Evolutionary conservation across 768 basidiomycete genomes (phyloP).

Genomic region (Leccinum rimulosum): DNA sequence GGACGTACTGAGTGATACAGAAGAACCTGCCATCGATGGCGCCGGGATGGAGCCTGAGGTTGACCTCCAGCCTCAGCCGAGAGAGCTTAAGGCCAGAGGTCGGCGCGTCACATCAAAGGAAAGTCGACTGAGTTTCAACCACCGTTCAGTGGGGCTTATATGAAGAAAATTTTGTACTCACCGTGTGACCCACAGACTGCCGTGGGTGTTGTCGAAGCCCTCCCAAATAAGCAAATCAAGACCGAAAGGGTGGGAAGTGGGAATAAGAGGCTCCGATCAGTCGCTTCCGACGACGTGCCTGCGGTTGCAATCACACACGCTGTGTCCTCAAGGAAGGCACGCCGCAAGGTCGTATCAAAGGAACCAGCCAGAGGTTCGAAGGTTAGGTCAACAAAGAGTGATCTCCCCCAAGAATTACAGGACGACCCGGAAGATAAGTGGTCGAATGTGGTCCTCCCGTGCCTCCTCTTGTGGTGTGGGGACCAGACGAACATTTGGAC

Average conservation of each 20-base stretch:
- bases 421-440: not conserved
- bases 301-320: not conserved
- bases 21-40: not conserved
- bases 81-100: not conserved
- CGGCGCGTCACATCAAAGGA: not conserved
- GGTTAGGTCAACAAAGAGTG: not conserved
- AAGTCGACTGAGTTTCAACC: not conserved
- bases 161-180: not conserved
- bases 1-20: not conserved
- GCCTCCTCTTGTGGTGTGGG: not conserved
- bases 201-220: not conserved
- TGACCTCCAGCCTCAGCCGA: not conserved
- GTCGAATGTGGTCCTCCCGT: not conserved
- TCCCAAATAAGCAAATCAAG: not conserved
- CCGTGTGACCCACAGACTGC: not conserved
- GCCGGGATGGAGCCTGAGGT: not conserved
- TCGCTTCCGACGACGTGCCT: not conserved
- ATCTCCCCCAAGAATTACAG: not conserved
- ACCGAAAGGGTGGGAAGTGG: not conserved
- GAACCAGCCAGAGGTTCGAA: not conserved
- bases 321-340: not conserved
- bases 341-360: not conserved
- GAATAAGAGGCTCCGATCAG: not conserved
- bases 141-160: not conserved
- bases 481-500: not conserved